Base-by-base conservation (phyloP, 352 stramenopile species). In the Plasmopara viticola region DNA sequence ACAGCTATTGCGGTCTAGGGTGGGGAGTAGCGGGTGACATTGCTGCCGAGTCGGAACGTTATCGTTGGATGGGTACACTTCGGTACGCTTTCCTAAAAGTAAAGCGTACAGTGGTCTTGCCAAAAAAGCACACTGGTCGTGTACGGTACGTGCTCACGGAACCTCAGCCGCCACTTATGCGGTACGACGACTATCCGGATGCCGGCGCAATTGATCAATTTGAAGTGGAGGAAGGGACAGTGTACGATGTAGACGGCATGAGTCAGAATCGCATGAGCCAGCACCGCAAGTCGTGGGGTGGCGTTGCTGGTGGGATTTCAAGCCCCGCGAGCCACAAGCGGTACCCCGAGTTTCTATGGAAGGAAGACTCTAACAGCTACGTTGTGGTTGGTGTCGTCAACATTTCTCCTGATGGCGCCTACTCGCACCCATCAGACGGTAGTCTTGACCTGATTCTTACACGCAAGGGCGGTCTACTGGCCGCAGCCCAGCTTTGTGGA, bases 1-100 rank as follows among this genome's bases (percentile, higher is more conserved):
- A 86, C 64, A 90, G 78, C 57, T 92, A 87, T 62, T 92, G 81
- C 34, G 81, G 81, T n/a, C 53, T 88, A 0, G 81, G 81, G 20
- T 91, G 81, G 81, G 81, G 81, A 6, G 66, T 89, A 13, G 72
- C 81, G 0, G 81, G 78, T 0, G 81, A 91, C 53, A 86, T 91
- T 30, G 81, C 81, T 0, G 72, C 69, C 28, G 78, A 91, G 55
- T 91, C 81, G 34, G 81, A 91, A 54, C 67, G 68, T n/a, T 86
- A 87, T 56, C 78, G 81, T 28, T 91, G 78, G 78, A 74, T 91
- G 65, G 78, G 81, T 12, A 87, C 75, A 29, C 53, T 72, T 17
- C 78, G 81, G 5, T 91, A 91, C 40, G 67, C 74, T 15, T 91
- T 84, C 61, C 58, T 91, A 13, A 91, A 91, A 66, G 54, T 83